Conservation (phyloP, 495 filamentous ascomycete genomes). For the Collariella sp. region DNA sequence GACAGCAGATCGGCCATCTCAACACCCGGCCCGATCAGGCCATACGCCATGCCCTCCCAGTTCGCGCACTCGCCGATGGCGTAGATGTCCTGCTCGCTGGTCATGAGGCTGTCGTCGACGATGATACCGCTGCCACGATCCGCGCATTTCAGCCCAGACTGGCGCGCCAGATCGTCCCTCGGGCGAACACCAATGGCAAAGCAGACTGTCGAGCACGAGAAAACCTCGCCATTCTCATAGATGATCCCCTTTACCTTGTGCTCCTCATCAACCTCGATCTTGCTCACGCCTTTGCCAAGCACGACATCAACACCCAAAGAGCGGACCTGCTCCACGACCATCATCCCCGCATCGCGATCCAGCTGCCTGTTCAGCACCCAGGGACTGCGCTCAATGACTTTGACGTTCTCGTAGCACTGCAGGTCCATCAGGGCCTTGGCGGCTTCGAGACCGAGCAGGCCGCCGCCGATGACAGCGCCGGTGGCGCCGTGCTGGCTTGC, state of each 20-base stretch:
- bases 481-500: constrained; percentile 54
- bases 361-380: constrained; percentile 87
- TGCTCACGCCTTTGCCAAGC: constrained; percentile 66
- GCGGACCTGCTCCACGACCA: constrained; percentile 79
- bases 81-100: constrained; percentile 67
- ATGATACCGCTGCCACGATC: constrained; percentile 71
- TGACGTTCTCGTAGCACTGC: constrained; percentile 65
- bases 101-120: constrained; percentile 60
- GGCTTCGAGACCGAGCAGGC: constrained; percentile 82
- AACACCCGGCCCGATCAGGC: constrained; percentile 86
- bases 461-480: constrained; percentile 84
- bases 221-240: constrained; percentile 77
- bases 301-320: constrained; percentile 78
- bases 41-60: constrained; percentile 90
- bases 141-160: constrained; percentile 64
- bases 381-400: constrained; percentile 77
- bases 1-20: constrained; percentile 95
- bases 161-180: constrained; percentile 68
- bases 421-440: constrained; percentile 94
- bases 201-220: constrained; percentile 78
- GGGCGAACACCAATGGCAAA: constrained; percentile 90
- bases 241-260: constrained; percentile 66
- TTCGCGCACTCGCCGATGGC: constrained; percentile 93
- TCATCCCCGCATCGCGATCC: constrained; percentile 70
- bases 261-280: constrained; percentile 57